Base-by-base conservation (phyloP, 768 basidiomycete genomes). In the Kwoniella newhampshirensis region DNA sequence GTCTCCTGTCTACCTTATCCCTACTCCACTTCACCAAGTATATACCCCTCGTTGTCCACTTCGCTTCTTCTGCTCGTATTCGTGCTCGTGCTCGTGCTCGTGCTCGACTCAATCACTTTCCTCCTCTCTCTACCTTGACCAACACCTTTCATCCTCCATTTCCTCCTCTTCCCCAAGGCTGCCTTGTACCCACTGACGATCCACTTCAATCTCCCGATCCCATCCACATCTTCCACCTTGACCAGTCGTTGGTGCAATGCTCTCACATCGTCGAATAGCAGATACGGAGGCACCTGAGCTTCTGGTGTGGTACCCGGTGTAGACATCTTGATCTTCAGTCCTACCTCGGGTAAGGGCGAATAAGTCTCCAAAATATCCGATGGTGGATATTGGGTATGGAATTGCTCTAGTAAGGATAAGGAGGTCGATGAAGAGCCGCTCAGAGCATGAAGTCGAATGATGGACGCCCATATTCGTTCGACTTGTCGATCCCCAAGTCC, bases 191-290 rank as follows among this genome's bases (percentile, higher is more conserved):
- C 79, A 76, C 84, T 85, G 67, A 83, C 84, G 2, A 86, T 71
- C 81, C 84, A 91, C 61, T 84, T 89, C 42, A 94, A 59, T 67
- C 85, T 88, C 6, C 79, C 82, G 25, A 92, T 78, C 17, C 84
- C 83, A 36, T 80, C 21, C 73, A 78, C 13, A 27, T 65, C 66
- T 6, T 64, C 70, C 17, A 71, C 71, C n/a, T 66, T 42, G 6
- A 86, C 83, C 26, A 91, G 75, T 25, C 86, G 80, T 56, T 89
- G 82, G 71, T 94, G 91, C 48, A 96, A 78, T 4, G 86, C 59
- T 62, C 88, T 86, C n/a, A 94, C 62, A 70, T 94, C 90, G 15
- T 77, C 63, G 71, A 91, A 94, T 12, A 83, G 81, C 20, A 94
- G 65, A 37, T 91, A 73, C 0, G 91, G 91, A 0, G 91, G 88